A percentile compares a stretch with the other conserved stretches of the same genome.
phyloP scores from a whole-genome alignment of 176 grass and related monocot genomes.

The Oryza brachyantha region DNA sequence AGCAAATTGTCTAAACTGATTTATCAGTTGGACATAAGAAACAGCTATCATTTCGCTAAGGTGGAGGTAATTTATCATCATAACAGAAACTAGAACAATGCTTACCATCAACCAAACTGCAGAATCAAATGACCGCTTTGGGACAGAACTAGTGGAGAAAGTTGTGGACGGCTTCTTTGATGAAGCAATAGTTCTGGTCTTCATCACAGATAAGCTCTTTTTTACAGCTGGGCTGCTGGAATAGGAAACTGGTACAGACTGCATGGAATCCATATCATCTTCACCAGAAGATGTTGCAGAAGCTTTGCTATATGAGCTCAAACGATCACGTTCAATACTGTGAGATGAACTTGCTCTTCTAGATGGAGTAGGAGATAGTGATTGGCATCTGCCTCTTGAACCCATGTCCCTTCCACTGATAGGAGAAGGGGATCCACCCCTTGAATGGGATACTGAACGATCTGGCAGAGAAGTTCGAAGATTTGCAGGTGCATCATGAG shows the following conservation, averaged over 20 bases:
- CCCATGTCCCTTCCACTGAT: constrained; percentile 44
- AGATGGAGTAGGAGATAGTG: constrained; percentile 77
- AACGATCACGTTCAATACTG: constrained; percentile 62
- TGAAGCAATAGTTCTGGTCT: constrained; percentile 60
- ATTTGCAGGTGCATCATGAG: constrained; percentile 71
- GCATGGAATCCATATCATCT: constrained; percentile 79
- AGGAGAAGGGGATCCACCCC: constrained; percentile 67
- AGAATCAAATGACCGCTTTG: constrained; percentile 89
- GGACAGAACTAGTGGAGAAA: constrained; percentile 54
- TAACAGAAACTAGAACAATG: constrained; percentile 27
- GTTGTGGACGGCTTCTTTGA: constrained; percentile 76
- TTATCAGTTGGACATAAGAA: constrained; percentile 7
- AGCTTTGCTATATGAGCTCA: constrained; percentile 65
- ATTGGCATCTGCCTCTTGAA: constrained; percentile 74
- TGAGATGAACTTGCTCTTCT: constrained; percentile 79
- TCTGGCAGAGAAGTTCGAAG: constrained; percentile 81
- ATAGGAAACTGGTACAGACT: constrained; percentile 48
- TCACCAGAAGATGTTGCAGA: constrained; percentile 71
- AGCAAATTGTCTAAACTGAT: neutral
- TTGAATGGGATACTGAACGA: constrained; percentile 52
- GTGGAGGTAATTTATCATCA: constrained; percentile 15
- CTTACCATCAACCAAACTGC: constrained; percentile 82
- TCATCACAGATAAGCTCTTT: constrained; percentile 56
- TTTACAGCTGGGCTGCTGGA: constrained; percentile 50
- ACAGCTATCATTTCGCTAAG: neutral